Evolutionary conservation across 1,284 basidiomycete genomes (phyloP).

Genomic region (Mrakiaceae sp.): DNA sequence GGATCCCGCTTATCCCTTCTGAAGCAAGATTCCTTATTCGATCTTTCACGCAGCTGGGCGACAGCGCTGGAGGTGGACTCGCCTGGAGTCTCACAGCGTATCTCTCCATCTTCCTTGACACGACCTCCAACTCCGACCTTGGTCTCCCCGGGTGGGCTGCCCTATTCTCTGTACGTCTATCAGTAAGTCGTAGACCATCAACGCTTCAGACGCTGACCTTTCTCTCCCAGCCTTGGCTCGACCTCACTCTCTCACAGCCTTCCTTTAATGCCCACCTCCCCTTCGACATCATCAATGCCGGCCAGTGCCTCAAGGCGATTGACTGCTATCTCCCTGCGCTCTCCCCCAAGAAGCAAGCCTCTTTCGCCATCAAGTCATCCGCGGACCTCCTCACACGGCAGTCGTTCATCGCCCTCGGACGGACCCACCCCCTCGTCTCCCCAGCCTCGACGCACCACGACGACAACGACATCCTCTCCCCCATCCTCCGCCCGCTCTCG

Average conservation of each 20-base stretch:
- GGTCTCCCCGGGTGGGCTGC: conserved; percentile 6
- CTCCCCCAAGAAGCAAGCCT: not conserved
- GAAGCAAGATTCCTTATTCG: too few relatives aligned
- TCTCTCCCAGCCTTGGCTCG: conserved; percentile 10
- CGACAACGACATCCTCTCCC: not conserved
- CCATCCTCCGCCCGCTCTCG: not conserved
- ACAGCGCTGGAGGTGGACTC: conserved; percentile 52
- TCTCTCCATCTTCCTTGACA: not conserved
- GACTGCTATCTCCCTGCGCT: conserved; percentile 1
- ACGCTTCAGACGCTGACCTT: too few relatives aligned
- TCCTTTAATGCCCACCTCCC: not conserved
- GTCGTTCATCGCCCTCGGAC: not conserved
- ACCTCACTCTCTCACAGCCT: conserved; percentile 12
- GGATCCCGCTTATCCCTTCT: too few relatives aligned
- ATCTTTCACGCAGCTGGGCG: conserved; percentile 34
- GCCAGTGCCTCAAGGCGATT: not conserved
- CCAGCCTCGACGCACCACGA: not conserved
- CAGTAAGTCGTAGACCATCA: too few relatives aligned
- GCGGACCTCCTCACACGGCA: not conserved
- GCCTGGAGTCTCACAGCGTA: conserved; percentile 4
- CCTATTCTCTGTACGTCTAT: conserved; percentile 2
- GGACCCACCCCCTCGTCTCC: not conserved
- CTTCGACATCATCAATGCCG: conserved; percentile 11
- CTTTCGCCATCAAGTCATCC: not conserved
- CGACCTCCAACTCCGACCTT: not conserved